A percentile compares a stretch with the other conserved stretches of the same genome.
These are phyloP conservation scores for Penicillium brasilianum DNA, from an alignment of 2,329 filamentous ascomycete species.

Conservation along the genomic window DNA sequence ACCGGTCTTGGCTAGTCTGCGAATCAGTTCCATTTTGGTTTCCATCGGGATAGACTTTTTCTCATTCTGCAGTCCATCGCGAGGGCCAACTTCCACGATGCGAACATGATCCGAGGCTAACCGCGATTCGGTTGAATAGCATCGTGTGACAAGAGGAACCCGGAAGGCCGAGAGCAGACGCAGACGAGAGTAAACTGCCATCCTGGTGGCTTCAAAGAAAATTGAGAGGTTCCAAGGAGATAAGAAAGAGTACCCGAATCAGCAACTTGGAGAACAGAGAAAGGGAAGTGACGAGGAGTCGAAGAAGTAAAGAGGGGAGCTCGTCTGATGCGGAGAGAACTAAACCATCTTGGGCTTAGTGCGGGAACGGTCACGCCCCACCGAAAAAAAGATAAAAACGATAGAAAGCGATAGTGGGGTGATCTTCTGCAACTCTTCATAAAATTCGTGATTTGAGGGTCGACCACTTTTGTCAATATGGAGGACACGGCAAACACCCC, in stretches of 20 bases:
- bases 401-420: constrained; percentile 22
- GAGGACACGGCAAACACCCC: constrained; percentile 25
- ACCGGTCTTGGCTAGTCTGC: constrained; percentile 53
- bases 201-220: constrained; percentile 27
- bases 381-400: constrained; percentile 24
- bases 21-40: constrained; percentile 57
- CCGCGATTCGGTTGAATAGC: constrained; percentile 48
- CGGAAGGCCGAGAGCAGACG: constrained; percentile 39
- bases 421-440: constrained; percentile 1
- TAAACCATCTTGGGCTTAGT: constrained; percentile 25
- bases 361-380: constrained; percentile 17
- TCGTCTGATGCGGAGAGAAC: constrained; percentile 38
- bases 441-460: not conserved
- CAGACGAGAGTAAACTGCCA: constrained; percentile 34
- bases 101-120: constrained; percentile 55
- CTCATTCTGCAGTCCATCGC: constrained; percentile 61
- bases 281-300: constrained; percentile 11
- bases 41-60: constrained; percentile 54
- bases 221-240: not conserved
- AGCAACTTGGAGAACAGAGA: constrained; percentile 11
- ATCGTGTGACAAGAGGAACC: constrained; percentile 30
- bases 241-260: not conserved
- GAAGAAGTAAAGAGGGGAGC: constrained; percentile 16
- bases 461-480: constrained; percentile 20
- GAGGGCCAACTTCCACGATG: constrained; percentile 59